Evolutionary conservation across 2,329 filamentous ascomycete genomes (phyloP), one percentile per base, ranked within the genome.

Genomic region (Fusarium sambucinum): DNA sequence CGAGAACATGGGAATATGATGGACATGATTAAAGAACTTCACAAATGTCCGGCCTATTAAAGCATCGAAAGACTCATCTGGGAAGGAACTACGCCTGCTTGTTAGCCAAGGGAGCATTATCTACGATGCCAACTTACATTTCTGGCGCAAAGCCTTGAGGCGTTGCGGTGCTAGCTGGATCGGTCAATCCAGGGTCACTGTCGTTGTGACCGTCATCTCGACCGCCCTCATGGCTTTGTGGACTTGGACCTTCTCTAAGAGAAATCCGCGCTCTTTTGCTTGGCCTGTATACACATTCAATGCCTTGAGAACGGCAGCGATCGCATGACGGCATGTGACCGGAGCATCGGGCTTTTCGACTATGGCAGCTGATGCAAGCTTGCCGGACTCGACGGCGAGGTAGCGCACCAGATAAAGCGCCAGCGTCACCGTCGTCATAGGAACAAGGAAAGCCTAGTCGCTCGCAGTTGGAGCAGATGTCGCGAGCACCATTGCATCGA

Each of bases 1-100:
- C 13, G 85, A 86, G 76, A 85, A 86, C 69, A 86, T 85, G 44
- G 86, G 85, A 52, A 88, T 85, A 64, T 88, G 86, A 75, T 88
- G 85, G 40, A 88, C 81, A 71, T 87, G 84, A 41, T 84, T 83
- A 74, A 88, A 88, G 77, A 87, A 88, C 68, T 84, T 82, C 69
- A 85, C 85, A 66, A 88, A 86, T 8, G 85, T 85, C 38, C 82
- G 82, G 50, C 82, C 78, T 40, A 86, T 84, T 27, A 87, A 73
- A 23, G 81, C 77, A 69, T 87, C 84, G 66, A 84, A 77, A 46
- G 79, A 78, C 63, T 82, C 81, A 71, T 85, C 79, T 17, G 73
- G 76, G 33, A 73, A 76, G 27, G 74, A 60, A 27, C 80, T 80
- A 56, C 35, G 56, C 41, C 54, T 68, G 29, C 19, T 44, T 23